These are phyloP conservation scores for Panellus pusillus DNA, from an alignment of 768 basidiomycete species.

Conservation along the genomic window DNA sequence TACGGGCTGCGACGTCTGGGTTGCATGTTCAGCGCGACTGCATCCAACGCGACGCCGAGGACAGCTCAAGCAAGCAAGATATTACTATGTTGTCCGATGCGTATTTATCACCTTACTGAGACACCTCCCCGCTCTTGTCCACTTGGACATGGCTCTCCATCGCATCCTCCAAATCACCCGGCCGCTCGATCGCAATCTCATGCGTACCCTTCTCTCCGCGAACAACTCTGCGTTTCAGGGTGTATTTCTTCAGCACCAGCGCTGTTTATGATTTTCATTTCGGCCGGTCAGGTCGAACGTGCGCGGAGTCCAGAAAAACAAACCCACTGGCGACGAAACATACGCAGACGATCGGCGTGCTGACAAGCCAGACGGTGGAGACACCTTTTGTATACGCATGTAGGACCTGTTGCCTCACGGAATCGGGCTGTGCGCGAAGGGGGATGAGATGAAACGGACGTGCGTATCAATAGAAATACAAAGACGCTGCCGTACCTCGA, in stretches of 20 bases:
- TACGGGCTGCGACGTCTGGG: no score
- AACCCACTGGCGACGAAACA: conserved; percentile 15
- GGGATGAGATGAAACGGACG: background rate
- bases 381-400: conserved; percentile 19
- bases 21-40: no score
- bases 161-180: no score
- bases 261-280: background rate
- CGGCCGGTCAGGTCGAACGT: no score
- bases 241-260: conserved; percentile 21
- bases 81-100: no score
- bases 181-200: no score
- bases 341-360: conserved; percentile 13
- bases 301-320: no score
- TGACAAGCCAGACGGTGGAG: conserved; percentile 15
- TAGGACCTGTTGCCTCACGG: conserved; percentile 8
- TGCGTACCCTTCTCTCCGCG: conserved; percentile 5
- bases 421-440: conserved; percentile 8
- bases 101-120: no score
- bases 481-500: background rate
- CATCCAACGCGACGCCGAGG: no score
- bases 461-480: background rate
- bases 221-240: conserved; percentile 16
- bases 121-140: no score
- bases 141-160: no score
- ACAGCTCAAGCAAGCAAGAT: no score